Percentiles rank a stretch among this genome's conserved stretches.
phyloP scores from a whole-genome alignment of 2,329 filamentous ascomycete genomes.

The Penicillium sp. region DNA sequence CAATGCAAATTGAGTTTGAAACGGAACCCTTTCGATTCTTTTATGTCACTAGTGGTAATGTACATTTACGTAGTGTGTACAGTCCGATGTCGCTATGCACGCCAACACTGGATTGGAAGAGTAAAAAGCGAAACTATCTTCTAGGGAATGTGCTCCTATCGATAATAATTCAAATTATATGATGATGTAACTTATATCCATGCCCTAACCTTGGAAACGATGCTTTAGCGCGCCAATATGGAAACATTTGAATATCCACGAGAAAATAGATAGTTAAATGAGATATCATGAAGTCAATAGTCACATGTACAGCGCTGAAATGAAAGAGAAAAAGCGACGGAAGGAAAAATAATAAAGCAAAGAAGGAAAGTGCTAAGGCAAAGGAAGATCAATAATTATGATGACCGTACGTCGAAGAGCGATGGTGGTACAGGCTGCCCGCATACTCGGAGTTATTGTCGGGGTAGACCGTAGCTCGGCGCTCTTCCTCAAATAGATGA shows the following conservation, averaged over 20 bases:
- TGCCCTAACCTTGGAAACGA: background rate
- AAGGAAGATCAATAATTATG: constrained; percentile 32
- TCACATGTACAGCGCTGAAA: constrained; percentile 12
- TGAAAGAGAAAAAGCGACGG: background rate
- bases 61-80: background rate
- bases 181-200: background rate
- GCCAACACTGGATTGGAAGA: background rate
- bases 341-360: background rate
- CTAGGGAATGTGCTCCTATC: background rate
- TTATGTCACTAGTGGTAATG: background rate
- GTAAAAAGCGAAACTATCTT: background rate
- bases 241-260: constrained; percentile 1
- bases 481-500: constrained; percentile 74
- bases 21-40: background rate
- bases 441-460: constrained; percentile 52
- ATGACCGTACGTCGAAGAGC: constrained; percentile 35
- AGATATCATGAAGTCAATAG: constrained; percentile 13
- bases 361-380: background rate
- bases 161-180: background rate
- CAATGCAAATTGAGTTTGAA: background rate
- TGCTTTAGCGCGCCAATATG: background rate
- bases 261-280: constrained; percentile 4
- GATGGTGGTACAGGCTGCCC: constrained; percentile 43
- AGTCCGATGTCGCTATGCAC: background rate
- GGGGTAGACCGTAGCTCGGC: constrained; percentile 67